Conservation (phyloP, 768 basidiomycete species). For the Mycena epipterygia region DNA sequence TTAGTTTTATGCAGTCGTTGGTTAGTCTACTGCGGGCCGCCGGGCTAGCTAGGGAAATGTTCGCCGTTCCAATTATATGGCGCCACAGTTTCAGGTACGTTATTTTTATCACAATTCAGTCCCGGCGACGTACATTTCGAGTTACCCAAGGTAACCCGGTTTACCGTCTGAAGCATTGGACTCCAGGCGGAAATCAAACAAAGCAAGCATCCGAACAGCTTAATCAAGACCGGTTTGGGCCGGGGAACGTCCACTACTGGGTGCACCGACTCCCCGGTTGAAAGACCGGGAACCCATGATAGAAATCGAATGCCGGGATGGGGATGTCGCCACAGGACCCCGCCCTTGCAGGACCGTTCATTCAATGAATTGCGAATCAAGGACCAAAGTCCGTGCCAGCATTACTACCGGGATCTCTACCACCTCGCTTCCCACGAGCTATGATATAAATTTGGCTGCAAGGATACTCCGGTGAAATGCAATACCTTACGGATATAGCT, state of each 20-base stretch:
- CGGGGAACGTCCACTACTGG: neutral
- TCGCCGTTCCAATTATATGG: neutral
- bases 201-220: neutral
- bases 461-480: too few relatives aligned
- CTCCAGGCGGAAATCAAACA: neutral
- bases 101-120: neutral
- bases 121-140: neutral
- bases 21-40: neutral
- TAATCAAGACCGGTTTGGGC: too few relatives aligned
- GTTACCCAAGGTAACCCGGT: neutral
- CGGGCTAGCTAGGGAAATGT: neutral
- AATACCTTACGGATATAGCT: too few relatives aligned
- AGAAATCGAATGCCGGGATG: neutral
- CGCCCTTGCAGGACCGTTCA: neutral
- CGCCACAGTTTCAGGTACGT: neutral
- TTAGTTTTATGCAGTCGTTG: too few relatives aligned
- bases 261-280: neutral
- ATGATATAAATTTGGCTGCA: too few relatives aligned
- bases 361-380: neutral
- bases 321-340: neutral
- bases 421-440: neutral
- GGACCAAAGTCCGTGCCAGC: neutral
- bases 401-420: neutral
- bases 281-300: neutral
- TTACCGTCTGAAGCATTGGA: neutral